Evolutionary conservation across 1,284 basidiomycete species (phyloP), one percentile per base, ranked within the genome.

Genomic region (Phylloporus sp.): DNA sequence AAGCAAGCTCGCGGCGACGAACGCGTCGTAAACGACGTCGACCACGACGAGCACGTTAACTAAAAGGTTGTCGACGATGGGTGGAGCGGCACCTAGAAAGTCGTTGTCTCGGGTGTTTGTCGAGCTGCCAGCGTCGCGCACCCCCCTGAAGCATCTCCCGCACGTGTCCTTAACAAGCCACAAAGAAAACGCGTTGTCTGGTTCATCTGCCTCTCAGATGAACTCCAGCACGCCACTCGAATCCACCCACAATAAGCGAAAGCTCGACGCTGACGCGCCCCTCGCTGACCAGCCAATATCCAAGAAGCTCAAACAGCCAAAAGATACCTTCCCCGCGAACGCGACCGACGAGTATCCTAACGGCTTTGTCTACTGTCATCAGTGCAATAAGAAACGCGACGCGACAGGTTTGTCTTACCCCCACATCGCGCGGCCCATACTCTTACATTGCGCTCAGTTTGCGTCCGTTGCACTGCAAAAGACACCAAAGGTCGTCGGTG

Each of bases 361-460:
- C 63, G 77, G 77, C 26, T 75, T 71, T 49, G 74, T 84, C 57
- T 84, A 86, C 67, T 92, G 90, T 67, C 90, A 92, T 73, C 90
- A 92, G 69, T 92, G 90, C 73, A 81, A 80, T 65, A 83, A 81
- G 70, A 88, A 87, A 67, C 83, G 84, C 53, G 84, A 85, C 67
- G 69, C 73, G n/a, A 69, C 76, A 47, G 76, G 89, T 88, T 51
- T 62, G 79, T 77, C 17, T 53, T 58, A 37, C 15, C 18, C 13
- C 22, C 37, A 39, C 18, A 22, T 44, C 24, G 49, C 46, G 53
- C 56, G 58, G 57, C 29, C 18, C 60, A 34, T 56, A 28, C 37
- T 53, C 63, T 68, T 47, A 70, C 49, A 50, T 54, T 39, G 8
- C 22, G 29, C 40, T 17, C 64, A 86, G 86, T 72, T 47, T 75